phyloP scores from a whole-genome alignment of 129 eudicot genomes.

The Tagetes erecta region DNA sequence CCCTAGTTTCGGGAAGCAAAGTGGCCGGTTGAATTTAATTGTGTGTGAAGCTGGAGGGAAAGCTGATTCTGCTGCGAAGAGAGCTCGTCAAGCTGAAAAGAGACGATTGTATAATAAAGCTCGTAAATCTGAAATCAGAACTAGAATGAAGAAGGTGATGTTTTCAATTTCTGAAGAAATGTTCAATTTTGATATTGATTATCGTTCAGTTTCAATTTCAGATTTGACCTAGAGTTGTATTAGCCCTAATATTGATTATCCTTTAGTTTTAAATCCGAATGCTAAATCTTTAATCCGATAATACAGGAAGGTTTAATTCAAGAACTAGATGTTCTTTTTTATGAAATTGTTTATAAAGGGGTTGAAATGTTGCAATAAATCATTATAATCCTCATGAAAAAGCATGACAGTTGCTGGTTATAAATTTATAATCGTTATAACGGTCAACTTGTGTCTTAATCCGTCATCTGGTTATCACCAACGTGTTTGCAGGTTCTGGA shows the following conservation, averaged over 20 bases:
- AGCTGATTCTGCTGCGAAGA: conserved; percentile 82
- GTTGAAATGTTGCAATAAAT: no score
- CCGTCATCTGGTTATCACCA: no score
- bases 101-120: conserved; percentile 70
- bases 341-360: no score
- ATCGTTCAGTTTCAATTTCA: not conserved
- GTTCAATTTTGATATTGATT: not conserved
- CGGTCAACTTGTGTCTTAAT: no score
- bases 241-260: not conserved
- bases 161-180: not conserved
- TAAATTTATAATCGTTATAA: no score
- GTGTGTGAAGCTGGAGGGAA: conserved; percentile 85
- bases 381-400: no score
- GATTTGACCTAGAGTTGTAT: not conserved
- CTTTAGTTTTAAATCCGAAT: no score
- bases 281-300: no score
- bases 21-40: conserved; percentile 37
- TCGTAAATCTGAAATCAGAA: conserved; percentile 71
- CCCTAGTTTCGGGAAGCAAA: conserved; percentile 39
- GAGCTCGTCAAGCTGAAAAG: conserved; percentile 88
- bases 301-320: no score
- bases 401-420: no score
- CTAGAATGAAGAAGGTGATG: conserved; percentile 85
- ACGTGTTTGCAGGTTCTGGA: conserved; percentile 55
- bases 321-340: no score